Percentiles rank a stretch among this genome's conserved stretches.
phyloP scores from a whole-genome alignment of 2,329 filamentous ascomycete genomes.

The Ophiostoma ips region DNA sequence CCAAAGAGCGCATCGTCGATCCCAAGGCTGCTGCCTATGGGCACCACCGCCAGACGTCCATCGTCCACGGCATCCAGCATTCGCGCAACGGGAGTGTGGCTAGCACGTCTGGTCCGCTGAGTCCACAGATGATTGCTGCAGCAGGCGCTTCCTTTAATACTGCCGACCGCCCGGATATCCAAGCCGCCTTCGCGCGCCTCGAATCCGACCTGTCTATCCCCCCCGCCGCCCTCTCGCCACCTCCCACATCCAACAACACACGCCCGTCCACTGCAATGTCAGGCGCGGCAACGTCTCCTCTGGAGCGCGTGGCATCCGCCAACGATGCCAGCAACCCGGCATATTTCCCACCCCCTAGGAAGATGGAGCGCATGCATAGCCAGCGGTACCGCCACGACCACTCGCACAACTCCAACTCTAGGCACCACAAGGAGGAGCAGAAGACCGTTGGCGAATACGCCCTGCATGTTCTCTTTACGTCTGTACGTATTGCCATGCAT shows the following conservation, averaged over 20 bases:
- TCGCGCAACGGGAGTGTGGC: conserved; percentile 75
- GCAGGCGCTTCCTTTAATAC: conserved; percentile 42
- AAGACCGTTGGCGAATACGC: conserved; percentile 95
- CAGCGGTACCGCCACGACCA: conserved; percentile 57
- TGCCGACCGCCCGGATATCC: conserved; percentile 38
- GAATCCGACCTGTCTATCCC: conserved; percentile 29
- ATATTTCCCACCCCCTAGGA: conserved; percentile 34
- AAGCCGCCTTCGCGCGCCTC: conserved; percentile 28
- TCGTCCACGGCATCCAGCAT: conserved; percentile 94
- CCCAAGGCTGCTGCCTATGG: conserved; percentile 50
- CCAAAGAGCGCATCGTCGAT: conserved; percentile 40
- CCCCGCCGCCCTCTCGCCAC: conserved; percentile 3
- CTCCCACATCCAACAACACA: conserved; percentile 6
- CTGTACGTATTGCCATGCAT: conserved; percentile 42
- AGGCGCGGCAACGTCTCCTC: conserved; percentile 27
- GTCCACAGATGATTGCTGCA: conserved; percentile 70
- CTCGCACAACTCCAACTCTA: conserved; percentile 59
- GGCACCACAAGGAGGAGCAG: conserved; percentile 57
- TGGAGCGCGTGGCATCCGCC: conserved; percentile 26
- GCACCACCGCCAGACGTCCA: conserved; percentile 91
- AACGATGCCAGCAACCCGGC: conserved; percentile 16
- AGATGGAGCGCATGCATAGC: conserved; percentile 47
- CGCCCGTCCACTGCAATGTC: conserved; percentile 36
- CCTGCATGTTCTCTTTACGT: conserved; percentile 88
- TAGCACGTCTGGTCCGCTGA: conserved; percentile 73